Conservation (phyloP, 129 eudicot species). For the Glebionis coronaria region DNA sequence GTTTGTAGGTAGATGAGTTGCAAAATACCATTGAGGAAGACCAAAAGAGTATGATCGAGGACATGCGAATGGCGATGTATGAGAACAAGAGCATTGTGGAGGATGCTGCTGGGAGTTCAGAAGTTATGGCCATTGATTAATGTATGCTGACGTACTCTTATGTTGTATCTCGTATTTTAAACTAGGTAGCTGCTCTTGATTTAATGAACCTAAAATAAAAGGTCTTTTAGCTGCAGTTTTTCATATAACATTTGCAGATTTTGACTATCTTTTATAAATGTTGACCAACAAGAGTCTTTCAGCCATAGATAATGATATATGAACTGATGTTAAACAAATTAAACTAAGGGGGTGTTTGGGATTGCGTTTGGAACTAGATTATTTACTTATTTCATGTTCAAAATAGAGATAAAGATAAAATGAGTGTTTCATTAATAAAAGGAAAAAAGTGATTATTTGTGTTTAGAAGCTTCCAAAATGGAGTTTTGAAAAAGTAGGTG, state of each 20-base stretch:
- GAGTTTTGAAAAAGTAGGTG: too few species aligned
- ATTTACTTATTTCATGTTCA: too few species aligned
- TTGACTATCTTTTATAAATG: neutral
- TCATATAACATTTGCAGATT: neutral
- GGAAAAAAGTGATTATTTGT: too few species aligned
- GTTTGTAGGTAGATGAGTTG: conserved; percentile 81
- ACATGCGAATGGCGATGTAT: conserved; percentile 68
- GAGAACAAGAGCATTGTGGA: conserved; percentile 64
- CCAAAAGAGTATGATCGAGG: conserved; percentile 73
- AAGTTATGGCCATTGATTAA: conserved; percentile 81
- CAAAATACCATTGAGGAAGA: conserved; percentile 90
- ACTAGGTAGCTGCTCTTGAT: neutral
- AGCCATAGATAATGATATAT: neutral
- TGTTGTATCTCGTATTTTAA: conserved; percentile 2
- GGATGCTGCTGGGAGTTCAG: conserved; percentile 56
- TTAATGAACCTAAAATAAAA: conserved; percentile 5
- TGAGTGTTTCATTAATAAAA: too few species aligned
- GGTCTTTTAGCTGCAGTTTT: neutral
- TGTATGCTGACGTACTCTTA: conserved; percentile 6
- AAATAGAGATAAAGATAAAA: too few species aligned
- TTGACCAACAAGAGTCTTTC: neutral
- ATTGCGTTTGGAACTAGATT: too few species aligned
- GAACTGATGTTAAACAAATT: too few species aligned
- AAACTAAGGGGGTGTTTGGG: too few species aligned
- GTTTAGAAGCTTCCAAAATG: too few species aligned